Percentiles rank a stretch among this genome's conserved stretches.
Evolutionary conservation across 805 yeast species (phyloP).

Genomic region (Metschnikowia sp.): DNA sequence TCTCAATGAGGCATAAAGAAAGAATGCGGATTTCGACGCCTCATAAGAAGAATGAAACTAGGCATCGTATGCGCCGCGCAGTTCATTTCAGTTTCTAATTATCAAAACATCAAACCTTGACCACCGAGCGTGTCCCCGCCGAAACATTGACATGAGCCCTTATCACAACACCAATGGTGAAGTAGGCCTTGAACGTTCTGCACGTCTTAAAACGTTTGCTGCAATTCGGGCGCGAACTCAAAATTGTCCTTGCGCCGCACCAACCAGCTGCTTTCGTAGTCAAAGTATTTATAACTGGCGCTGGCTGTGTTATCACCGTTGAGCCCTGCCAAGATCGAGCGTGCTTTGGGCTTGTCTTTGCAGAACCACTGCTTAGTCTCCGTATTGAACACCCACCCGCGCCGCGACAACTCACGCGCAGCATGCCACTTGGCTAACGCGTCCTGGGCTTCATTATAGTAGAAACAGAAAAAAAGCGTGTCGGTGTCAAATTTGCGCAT

Average conservation of each 20-base stretch:
- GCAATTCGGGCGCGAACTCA: slow-evolving; percentile 27
- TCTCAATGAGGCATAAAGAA: too few species aligned
- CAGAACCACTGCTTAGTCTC: slow-evolving; percentile 79
- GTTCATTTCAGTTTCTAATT: too few species aligned
- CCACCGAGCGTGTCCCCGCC: too few species aligned
- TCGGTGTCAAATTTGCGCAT: slow-evolving; percentile 76
- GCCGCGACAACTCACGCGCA: slow-evolving; percentile 70
- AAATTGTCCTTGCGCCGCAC: slow-evolving; percentile 43
- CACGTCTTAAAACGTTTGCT: slow-evolving; percentile 24
- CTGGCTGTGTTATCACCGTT: slow-evolving; percentile 29
- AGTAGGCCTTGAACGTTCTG: not conserved
- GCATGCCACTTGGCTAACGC: slow-evolving; percentile 47
- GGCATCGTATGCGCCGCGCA: too few species aligned
- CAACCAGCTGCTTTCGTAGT: slow-evolving; percentile 62
- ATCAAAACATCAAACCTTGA: too few species aligned
- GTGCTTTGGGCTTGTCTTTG: slow-evolving; percentile 47
- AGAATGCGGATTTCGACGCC: too few species aligned
- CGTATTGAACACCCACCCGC: slow-evolving; percentile 81
- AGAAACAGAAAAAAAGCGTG: slow-evolving; percentile 88
- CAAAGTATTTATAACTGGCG: slow-evolving; percentile 75
- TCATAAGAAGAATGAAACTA: too few species aligned
- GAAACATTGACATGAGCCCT: too few species aligned
- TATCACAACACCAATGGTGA: not conserved
- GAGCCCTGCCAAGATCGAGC: slow-evolving; percentile 20
- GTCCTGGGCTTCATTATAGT: slow-evolving; percentile 55